Conservation (phyloP, 2,329 filamentous ascomycete species). For the Calonectria pseudoturangicola region DNA sequence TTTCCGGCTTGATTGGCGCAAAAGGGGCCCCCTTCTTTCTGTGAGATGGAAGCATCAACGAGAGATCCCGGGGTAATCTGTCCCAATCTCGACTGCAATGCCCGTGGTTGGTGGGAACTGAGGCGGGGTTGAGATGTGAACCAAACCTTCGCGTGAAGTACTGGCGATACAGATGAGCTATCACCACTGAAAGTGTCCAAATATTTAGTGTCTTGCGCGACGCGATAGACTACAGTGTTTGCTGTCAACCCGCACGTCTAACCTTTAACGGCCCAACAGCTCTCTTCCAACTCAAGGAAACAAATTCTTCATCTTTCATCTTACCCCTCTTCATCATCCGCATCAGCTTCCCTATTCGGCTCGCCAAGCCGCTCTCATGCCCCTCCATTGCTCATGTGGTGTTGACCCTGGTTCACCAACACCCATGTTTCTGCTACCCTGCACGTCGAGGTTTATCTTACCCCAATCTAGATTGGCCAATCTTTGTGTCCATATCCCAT, state of each 20-base stretch:
- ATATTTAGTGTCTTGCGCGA: neutral
- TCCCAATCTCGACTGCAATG: conserved; percentile 8
- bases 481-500: neutral
- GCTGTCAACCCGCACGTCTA: too few relatives aligned
- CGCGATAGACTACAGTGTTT: neutral
- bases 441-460: neutral
- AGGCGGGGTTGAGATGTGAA: neutral
- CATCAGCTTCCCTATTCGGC: conserved; percentile 15
- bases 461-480: conserved; percentile 9
- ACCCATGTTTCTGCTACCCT: conserved; percentile 4
- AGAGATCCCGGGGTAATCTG: conserved; percentile 32
- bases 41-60: neutral
- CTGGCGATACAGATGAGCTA: neutral
- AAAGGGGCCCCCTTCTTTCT: neutral
- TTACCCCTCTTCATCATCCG: conserved; percentile 18
- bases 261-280: too few relatives aligned
- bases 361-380: conserved; percentile 7
- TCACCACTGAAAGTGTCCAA: neutral
- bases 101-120: conserved; percentile 20
- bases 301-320: too few relatives aligned
- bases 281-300: too few relatives aligned
- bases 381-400: neutral
- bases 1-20: neutral
- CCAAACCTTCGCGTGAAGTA: neutral
- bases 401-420: neutral